A percentile compares a stretch with the other conserved stretches of the same genome.
These are phyloP conservation scores for Trichoderma sp. DNA, from an alignment of 2,329 filamentous ascomycete species.

Conservation along the genomic window DNA sequence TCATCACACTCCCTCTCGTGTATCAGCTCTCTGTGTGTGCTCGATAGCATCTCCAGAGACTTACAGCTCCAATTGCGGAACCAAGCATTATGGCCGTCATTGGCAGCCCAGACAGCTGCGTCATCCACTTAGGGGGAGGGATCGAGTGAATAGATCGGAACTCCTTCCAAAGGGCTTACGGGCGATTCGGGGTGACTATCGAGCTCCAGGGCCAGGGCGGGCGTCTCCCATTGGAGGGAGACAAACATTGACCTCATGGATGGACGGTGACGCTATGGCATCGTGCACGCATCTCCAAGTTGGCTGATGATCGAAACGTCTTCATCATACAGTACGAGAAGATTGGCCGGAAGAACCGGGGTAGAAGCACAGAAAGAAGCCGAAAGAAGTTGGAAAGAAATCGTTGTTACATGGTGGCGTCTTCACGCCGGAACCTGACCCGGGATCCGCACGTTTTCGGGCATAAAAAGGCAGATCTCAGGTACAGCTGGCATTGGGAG, in stretches of 20 bases:
- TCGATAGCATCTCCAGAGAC: neutral
- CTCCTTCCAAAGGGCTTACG: constrained; percentile 17
- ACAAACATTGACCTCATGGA: constrained; percentile 20
- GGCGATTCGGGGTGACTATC: constrained; percentile 7
- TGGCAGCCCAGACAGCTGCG: neutral
- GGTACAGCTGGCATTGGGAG: neutral
- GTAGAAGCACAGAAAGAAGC: neutral
- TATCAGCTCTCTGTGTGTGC: neutral
- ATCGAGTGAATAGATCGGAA: constrained; percentile 1
- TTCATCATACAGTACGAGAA: constrained; percentile 22
- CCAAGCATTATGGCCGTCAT: neutral
- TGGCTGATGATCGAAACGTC: neutral
- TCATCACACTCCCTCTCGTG: neutral
- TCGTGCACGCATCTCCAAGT: neutral
- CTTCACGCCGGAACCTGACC: constrained; percentile 11
- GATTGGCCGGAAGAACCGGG: neutral
- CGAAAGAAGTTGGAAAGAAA: neutral
- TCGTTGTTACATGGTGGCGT: neutral
- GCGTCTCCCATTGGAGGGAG: constrained; percentile 12
- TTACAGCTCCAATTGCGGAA: neutral
- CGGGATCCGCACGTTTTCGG: constrained; percentile 13
- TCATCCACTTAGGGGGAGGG: constrained; percentile 5
- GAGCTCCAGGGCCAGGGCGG: constrained; percentile 5
- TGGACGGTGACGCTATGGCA: constrained; percentile 19
- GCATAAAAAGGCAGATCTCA: neutral